These are phyloP conservation scores for Talaromyces sp. DNA, from an alignment of 2,329 filamentous ascomycete species.

Conservation along the genomic window DNA sequence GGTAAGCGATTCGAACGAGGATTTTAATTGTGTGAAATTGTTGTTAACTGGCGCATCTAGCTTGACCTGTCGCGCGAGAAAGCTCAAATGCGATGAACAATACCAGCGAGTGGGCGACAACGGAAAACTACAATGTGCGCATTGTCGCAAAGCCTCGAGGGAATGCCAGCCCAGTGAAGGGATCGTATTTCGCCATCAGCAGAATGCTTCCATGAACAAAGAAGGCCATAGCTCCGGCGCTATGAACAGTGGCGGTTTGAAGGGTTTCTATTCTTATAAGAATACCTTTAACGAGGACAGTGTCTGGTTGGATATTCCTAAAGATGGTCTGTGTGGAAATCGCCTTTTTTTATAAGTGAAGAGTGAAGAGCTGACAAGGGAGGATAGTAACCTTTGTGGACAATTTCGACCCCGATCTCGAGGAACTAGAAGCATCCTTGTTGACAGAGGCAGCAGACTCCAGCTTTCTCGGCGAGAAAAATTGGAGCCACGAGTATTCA, in stretches of 20 bases:
- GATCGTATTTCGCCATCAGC: constrained; percentile 64
- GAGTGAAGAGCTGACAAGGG: neutral
- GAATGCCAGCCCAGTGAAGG: constrained; percentile 59
- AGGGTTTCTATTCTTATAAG: constrained; percentile 62
- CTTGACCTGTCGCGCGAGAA: constrained; percentile 55
- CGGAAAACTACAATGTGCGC: constrained; percentile 56
- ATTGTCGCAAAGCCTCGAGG: constrained; percentile 57
- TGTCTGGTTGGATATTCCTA: constrained; percentile 60
- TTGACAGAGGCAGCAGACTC: constrained; percentile 26
- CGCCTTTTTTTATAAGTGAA: neutral
- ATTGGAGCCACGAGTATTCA: constrained; percentile 26
- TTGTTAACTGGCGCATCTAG: constrained; percentile 21
- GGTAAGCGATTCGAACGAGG: constrained; percentile 26
- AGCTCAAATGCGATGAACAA: constrained; percentile 61
- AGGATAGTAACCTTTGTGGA: constrained; percentile 56
- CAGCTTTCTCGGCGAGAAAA: constrained; percentile 24
- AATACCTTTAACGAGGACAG: constrained; percentile 59
- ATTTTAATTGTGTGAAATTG: neutral
- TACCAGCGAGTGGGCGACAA: constrained; percentile 44
- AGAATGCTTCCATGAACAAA: constrained; percentile 65
- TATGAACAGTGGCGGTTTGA: constrained; percentile 42
- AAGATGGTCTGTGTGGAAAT: constrained; percentile 29
- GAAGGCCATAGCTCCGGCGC: constrained; percentile 31
- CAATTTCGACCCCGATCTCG: constrained; percentile 58
- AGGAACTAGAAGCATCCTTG: constrained; percentile 39